phyloP scores from a whole-genome alignment of 169 alveolate species.

The Neospora caninum region DNA sequence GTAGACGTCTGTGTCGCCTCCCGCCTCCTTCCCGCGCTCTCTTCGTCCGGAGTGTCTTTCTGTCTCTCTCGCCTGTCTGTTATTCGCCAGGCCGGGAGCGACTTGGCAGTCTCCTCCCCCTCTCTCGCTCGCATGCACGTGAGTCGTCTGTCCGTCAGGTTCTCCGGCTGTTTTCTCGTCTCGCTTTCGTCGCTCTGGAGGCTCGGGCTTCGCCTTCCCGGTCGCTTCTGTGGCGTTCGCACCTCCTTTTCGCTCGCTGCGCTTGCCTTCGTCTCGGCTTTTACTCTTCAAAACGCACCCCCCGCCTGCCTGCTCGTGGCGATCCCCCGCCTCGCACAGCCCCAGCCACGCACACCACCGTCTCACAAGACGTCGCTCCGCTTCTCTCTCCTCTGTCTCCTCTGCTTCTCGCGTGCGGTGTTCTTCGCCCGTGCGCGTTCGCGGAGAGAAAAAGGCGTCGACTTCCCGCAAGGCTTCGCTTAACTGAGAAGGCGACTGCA shows the following conservation, averaged over 20 bases:
- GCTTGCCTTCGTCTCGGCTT: no score
- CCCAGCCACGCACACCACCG: not conserved
- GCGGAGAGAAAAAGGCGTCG: not conserved
- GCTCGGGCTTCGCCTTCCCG: no score
- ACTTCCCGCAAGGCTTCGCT: not conserved
- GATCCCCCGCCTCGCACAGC: not conserved
- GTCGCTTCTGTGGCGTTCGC: no score
- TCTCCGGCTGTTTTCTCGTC: no score
- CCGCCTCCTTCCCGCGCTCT: not conserved
- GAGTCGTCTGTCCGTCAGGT: no score
- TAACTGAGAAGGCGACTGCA: not conserved
- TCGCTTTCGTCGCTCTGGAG: no score
- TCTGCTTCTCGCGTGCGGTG: no score
- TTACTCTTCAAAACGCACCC: not conserved
- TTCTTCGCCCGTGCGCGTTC: no score
- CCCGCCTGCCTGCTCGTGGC: not conserved
- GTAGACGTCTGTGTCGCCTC: not conserved
- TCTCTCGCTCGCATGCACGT: not conserved
- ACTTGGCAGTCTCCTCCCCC: not conserved
- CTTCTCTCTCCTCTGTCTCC: not conserved
- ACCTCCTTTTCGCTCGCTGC: no score
- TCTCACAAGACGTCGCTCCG: not conserved
- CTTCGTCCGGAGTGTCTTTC: not conserved
- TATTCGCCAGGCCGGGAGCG: not conserved
- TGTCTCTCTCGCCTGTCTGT: no score